A percentile compares a stretch with the other conserved stretches of the same genome.
These are phyloP conservation scores for Massariosphaeria phaeospora DNA, from an alignment of 495 filamentous ascomycete genomes.

Conservation along the genomic window DNA sequence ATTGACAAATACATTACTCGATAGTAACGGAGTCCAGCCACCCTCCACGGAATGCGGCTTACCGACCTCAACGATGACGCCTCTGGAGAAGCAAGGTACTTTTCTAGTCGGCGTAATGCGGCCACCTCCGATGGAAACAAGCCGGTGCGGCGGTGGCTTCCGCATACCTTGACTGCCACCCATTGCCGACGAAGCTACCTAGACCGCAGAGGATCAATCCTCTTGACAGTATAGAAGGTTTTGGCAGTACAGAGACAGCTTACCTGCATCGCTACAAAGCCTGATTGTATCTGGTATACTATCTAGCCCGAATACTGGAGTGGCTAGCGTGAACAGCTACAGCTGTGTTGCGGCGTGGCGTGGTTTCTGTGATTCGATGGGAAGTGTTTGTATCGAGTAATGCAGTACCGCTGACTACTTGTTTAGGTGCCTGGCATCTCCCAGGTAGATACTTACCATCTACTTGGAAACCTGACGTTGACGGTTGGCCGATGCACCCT, in stretches of 20 bases:
- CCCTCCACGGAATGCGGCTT: neutral
- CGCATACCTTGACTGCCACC: no score
- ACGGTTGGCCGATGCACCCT: slow-evolving; percentile 7
- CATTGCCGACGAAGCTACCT: no score
- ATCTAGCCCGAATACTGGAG: no score
- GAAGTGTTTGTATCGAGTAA: slow-evolving; percentile 32
- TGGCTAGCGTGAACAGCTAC: neutral
- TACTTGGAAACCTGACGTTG: no score
- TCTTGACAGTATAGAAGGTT: no score
- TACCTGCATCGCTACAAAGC: no score
- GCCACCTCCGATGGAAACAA: slow-evolving; percentile 11
- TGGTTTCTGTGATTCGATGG: slow-evolving; percentile 27
- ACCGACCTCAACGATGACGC: neutral
- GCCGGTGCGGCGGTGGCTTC: neutral
- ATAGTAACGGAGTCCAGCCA: slow-evolving; percentile 18
- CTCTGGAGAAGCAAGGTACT: neutral
- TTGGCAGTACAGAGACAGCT: no score
- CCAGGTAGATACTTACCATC: no score
- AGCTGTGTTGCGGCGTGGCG: neutral
- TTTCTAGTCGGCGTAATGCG: slow-evolving; percentile 11
- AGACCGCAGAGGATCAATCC: no score
- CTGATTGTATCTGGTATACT: no score
- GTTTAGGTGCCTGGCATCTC: no score
- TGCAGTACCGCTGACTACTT: slow-evolving; percentile 9
- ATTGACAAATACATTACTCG: slow-evolving; percentile 29